Evolutionary conservation across 495 filamentous ascomycete genomes (phyloP), one percentile per base, ranked within the genome.

Genomic region (Podospora pseudoanserina): DNA sequence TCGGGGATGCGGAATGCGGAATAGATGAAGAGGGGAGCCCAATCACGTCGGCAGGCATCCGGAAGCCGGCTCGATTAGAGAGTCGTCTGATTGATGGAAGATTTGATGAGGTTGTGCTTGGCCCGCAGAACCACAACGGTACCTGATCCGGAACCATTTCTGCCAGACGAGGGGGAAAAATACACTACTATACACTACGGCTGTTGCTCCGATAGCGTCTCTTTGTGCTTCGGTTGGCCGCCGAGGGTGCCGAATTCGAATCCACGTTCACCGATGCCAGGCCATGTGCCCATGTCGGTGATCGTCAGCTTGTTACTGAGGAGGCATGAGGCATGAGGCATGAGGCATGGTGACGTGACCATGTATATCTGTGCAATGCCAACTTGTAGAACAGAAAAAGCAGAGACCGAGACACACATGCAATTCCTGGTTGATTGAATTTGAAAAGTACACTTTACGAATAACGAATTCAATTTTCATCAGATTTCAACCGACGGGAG

Each of bases 31-130:
- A n/a, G 64, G 59, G 63, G 69, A 20, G 44, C 34, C 19, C 53
- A 34, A 67, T 28, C 26, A 59, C 39, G 7, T 60, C 62, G 60
- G 68, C 56, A 57, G 55, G 61, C 69, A 63, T 56, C 65, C 65
- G 65, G 49, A 58, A 30, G 56, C 57, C 62, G 68, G 65, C 61
- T 70, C 68, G 65, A 32, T 61, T 55, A 67, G 60, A 63, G 64
- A 63, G 15, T 30, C 55, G 18, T 44, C 44, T 64, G 23, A 66
- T 69, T 66, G 68, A 66, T 23, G 49, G 67, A 65, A 65, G 23
- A 11, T 49, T 49, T 49, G 39, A 49, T 49, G 39, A 49, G 39
- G 13, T 0, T 13, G 15, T 13, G 59, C 27, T 28, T n/a, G 59
- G 27, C 20, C 6, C 16, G 27, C 59, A 61, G 59, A 61, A 49